Evolutionary conservation across 805 yeast species (phyloP), one percentile per base, ranked within the genome.

Genomic region (Torulaspora franciscae): DNA sequence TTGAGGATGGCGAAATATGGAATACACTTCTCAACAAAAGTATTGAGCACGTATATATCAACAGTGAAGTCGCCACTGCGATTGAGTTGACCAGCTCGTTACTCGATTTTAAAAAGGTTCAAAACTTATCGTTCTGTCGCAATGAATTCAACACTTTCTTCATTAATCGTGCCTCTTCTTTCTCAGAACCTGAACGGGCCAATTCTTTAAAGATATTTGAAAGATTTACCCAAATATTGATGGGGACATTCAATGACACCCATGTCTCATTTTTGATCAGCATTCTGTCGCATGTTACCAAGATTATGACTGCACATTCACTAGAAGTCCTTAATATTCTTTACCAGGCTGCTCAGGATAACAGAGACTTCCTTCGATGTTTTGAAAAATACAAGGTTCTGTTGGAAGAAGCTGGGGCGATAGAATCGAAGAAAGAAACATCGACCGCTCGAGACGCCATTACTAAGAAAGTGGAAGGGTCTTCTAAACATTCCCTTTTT

Each of bases 81-180:
- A 4, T 46, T 13, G 35, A 38, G 10, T 24, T 54, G 15, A 46
- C 52, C 4, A 15, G 24, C 15, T 39, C 42, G 15, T 13, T 48
- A 14, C 19, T 51, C 17, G 24, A 23, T 6, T 15, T 13, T 15
- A 32, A 39, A 22, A 50, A 53, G 27, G 30, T 42, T n/a, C 46
- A 42, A n/a, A 33, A 45, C 9, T 42, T 53, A 23, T 22, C 32
- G 2, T 36, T 43, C 4, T 41, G 48, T 30, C 37, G 43, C 11
- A 37, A 37, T 5, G 54, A 53, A 22, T 35, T 55, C 13, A 32
- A 44, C 14, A 15, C 29, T 8, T 53, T 55, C 38, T 42, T 51
- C 19, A 28, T 48, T 8, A 45, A 29, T 19, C 26, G 41, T 23
- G 14, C 42, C 4, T 15, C 11, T 3, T n/a, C 29, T 7, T 40